Base-by-base conservation (phyloP, 192 early-diverging fungal genomes). In the Gonapodya sp. region DNA sequence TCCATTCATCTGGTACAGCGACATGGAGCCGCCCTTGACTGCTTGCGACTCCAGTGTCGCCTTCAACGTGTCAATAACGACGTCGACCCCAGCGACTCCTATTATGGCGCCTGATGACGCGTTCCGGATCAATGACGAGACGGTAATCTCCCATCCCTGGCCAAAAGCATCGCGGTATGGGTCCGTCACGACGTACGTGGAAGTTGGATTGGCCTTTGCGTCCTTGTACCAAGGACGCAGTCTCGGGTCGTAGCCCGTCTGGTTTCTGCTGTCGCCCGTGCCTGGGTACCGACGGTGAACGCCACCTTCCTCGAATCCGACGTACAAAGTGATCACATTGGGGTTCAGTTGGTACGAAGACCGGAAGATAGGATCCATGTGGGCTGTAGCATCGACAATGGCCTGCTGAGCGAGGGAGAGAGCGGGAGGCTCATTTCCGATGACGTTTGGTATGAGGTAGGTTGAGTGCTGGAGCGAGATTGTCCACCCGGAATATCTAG, bases 231-330 rank as follows among this genome's bases (percentile, higher is more conserved):
- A 85, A 16, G 82, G 78, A 8, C 84, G 73, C 2, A 18, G 35
- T n/a, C 84, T 35, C 33, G 82, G 84, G 79, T 85, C 84, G 36
- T 85, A 85, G 24, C 82, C 73, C 2, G 73, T 79, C 30, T 31
- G 73, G 35, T 64, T 64, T 64, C 83, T 30, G 81, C 46, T 30
- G 78, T 35, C 73, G 16, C 35, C 79, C 33, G 83, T 84, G 18
- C 83, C 84, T 8, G 84, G 84, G 64, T 64, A 85, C 18, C 72
- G 34, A 24, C 84, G 80, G 81, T 81, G 82, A n/a, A 85, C 31
- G 24, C 83, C 84, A 8, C 46, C 46, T 80, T 85, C 64, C 18
- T 81, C 36, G 79, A 85, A 85, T 16, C 83, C 84, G 72, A 46
- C 73, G 35, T 85, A 85, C 34, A 83, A 18, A 32, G 73, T 35